These are phyloP conservation scores for Diaporthe humulicola DNA, from an alignment of 2,329 filamentous ascomycete species.

Conservation along the genomic window DNA sequence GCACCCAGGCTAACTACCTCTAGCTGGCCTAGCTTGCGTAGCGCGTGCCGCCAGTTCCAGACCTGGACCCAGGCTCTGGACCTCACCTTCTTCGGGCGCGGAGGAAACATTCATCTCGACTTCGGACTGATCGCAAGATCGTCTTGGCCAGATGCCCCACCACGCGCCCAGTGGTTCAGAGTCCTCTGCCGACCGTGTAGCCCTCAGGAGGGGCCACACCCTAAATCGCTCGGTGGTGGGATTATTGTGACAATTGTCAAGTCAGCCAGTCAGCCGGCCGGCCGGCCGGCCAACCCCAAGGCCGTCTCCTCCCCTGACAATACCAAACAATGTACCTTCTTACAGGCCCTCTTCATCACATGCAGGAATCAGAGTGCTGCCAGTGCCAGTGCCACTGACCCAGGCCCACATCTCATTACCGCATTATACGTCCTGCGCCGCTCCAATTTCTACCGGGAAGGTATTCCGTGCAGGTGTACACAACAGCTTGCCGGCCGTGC, in stretches of 20 bases:
- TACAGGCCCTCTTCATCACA: conserved; percentile 9
- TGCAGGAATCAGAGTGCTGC: conserved; percentile 15
- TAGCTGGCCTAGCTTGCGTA: background rate
- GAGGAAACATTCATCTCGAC: conserved; percentile 24
- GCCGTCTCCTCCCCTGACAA: background rate
- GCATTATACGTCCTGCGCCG: conserved; percentile 27
- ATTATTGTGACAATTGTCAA: background rate
- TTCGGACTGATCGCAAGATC: conserved; percentile 26
- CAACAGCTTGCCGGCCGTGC: conserved; percentile 22
- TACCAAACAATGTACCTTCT: background rate
- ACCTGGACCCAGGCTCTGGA: conserved; percentile 23
- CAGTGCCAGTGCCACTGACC: no score
- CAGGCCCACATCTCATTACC: conserved; percentile 37
- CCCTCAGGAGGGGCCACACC: background rate
- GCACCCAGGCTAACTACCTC: background rate
- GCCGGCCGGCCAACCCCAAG: background rate
- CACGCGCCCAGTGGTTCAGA: background rate
- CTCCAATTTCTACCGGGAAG: conserved; percentile 20
- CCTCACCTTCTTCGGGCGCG: conserved; percentile 22
- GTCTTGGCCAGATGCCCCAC: conserved; percentile 16
- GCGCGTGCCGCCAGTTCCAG: conserved; percentile 27
- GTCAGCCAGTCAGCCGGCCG: background rate
- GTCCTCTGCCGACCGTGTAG: background rate
- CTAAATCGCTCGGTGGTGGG: background rate
- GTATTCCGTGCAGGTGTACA: conserved; percentile 18